phyloP scores from a whole-genome alignment of 1,284 basidiomycete species.

The Malassezia vespertilionis region DNA sequence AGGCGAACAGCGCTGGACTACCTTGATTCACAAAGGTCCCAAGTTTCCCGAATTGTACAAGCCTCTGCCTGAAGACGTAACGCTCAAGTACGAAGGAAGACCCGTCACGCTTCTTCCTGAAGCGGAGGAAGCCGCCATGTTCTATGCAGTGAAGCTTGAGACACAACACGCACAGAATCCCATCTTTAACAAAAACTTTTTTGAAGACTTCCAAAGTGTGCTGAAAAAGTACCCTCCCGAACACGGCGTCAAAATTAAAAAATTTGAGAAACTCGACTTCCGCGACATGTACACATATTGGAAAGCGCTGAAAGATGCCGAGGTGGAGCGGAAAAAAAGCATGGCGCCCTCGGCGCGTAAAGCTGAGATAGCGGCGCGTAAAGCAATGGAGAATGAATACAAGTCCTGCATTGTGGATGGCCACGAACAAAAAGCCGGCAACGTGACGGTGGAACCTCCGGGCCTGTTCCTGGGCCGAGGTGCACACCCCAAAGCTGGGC shows the following conservation, averaged over 20 bases:
- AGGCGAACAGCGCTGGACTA: conserved; percentile 63
- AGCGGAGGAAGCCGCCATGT: conserved; percentile 91
- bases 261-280: conserved; percentile 80
- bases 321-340: conserved; percentile 84
- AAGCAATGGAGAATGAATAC: conserved; percentile 77
- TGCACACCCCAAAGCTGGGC: conserved; percentile 94
- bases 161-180: conserved; percentile 82
- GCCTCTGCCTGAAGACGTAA: conserved; percentile 69
- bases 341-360: conserved; percentile 53
- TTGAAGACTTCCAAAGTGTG: conserved; percentile 72
- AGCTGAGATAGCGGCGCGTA: conserved; percentile 66
- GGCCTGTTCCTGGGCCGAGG: conserved; percentile 94
- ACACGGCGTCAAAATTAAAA: conserved; percentile 63
- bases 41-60: conserved; percentile 92
- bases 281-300: conserved; percentile 86
- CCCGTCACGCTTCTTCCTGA: conserved; percentile 67
- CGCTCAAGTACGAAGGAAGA: conserved; percentile 89
- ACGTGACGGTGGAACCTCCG: conserved; percentile 95
- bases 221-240: conserved; percentile 68
- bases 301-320: conserved; percentile 55
- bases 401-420: conserved; percentile 79
- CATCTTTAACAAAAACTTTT: conserved; percentile 91
- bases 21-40: conserved; percentile 83
- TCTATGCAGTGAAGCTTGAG: conserved; percentile 85
- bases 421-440: conserved; percentile 92